Evolutionary conservation across 352 stramenopile species (phyloP), one percentile per base, ranked within the genome.

Genomic region (Pythium brachiatum): DNA sequence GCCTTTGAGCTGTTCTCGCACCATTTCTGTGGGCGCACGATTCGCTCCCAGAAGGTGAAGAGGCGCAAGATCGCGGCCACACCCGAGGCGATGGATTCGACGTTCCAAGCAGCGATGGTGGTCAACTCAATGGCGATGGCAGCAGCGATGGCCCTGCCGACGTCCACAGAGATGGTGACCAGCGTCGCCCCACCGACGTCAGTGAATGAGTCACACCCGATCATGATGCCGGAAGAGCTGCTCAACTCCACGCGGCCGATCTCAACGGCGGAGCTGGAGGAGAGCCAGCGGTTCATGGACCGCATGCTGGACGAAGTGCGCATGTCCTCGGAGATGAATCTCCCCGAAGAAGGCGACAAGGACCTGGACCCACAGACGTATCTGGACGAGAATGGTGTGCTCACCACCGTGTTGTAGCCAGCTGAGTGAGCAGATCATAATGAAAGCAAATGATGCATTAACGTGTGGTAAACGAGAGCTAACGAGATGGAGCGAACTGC

Each of bases 211-310:
- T 25, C 57, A 0, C 48, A 70, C 18, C 2, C 81, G 25, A 71
- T 88, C 25, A 60, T 74, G 32, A 67, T 74, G 25, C 20, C 80
- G 0, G 80, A 89, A 2, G 79, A 90, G 29, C 57, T 90, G 0
- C 58, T 89, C 2, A 50, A 59, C 36, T 68, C 70, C 7, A 63
- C 57, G 38, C 48, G 79, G 8, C 55, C 70, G 25, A 71, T 90
- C 39, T 78, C 78, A 16, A 74, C 69, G 7, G 70, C 69, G 23
- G 74, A 80, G 32, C 60, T 83, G 57, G 83, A 92, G 25, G 83
- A 92, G 69, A 89, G 69, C 53, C 83, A 92, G 59, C 79, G 80
- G 46, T 84, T 92, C 60, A 87, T 92, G 83, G 83, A 92, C 56
- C 78, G 74, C 29, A 92, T 92, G 76, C 63, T 92, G 60, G 76